A percentile compares a stretch with the other conserved stretches of the same genome.
phyloP scores from a whole-genome alignment of 2,329 filamentous ascomycete species.

The Microdochium nivale region DNA sequence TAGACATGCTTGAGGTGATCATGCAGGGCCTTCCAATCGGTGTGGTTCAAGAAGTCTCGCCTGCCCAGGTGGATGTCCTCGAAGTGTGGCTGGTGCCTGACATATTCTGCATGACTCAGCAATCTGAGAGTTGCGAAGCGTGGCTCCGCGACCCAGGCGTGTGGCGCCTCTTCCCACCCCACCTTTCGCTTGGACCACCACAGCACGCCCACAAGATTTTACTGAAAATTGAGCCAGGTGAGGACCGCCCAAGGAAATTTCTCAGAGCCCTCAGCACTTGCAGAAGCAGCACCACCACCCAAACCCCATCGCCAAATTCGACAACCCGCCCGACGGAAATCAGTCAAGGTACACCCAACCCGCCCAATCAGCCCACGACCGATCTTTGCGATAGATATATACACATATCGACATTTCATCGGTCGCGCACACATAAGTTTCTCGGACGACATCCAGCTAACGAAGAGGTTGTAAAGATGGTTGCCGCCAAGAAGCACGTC shows the following conservation, averaged over 20 bases:
- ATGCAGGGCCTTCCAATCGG: too few species aligned
- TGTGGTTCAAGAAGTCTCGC: too few species aligned
- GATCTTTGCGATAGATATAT: not conserved
- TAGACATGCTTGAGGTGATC: too few species aligned
- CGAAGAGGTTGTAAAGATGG: constrained; percentile 58
- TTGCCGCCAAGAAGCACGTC: constrained; percentile 98
- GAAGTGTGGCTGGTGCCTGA: too few species aligned
- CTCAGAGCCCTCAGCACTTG: not conserved
- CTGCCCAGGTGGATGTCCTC: too few species aligned
- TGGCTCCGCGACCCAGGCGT: too few species aligned
- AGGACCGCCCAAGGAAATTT: not conserved
- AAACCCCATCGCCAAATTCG: not conserved
- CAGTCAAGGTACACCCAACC: constrained; percentile 1
- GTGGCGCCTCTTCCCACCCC: not conserved
- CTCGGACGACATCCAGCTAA: not conserved
- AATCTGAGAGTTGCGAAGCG: too few species aligned
- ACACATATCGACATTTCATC: constrained; percentile 1
- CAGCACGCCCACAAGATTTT: constrained; percentile 4
- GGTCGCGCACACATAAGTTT: not conserved
- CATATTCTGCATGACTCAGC: too few species aligned
- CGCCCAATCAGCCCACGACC: not conserved
- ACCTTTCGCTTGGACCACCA: not conserved
- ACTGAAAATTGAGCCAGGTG: not conserved
- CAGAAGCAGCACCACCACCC: not conserved
- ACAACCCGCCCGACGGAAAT: constrained; percentile 1